These are phyloP conservation scores for Cyberlindnera sargentensis DNA, from an alignment of 805 yeast species.

Conservation along the genomic window DNA sequence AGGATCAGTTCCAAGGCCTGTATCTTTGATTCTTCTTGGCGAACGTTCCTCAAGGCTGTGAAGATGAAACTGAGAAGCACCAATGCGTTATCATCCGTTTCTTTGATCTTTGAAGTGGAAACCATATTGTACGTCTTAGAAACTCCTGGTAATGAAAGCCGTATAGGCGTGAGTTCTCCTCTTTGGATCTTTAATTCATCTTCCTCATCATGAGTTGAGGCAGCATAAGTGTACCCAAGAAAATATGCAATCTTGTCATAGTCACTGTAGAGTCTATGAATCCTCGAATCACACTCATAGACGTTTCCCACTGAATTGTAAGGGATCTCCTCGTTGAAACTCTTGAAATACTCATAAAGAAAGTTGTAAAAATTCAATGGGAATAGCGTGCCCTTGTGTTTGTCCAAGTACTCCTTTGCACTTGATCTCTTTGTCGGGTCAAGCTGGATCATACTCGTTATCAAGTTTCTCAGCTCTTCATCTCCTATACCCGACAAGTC, in stretches of 20 bases:
- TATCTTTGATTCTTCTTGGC: constrained; percentile 50
- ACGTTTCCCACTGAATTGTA: constrained; percentile 23
- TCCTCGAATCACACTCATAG: constrained; percentile 45
- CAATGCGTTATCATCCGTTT: constrained; percentile 42
- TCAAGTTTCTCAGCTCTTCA: constrained; percentile 42
- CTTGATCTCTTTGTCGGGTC: constrained; percentile 55
- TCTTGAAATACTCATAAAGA: constrained; percentile 58
- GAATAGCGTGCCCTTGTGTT: constrained; percentile 46
- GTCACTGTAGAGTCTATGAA: constrained; percentile 52
- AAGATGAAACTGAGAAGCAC: constrained; percentile 52
- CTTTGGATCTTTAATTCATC: constrained; percentile 5
- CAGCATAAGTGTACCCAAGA: constrained; percentile 28
- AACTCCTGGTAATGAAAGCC: constrained; percentile 47
- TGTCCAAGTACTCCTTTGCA: constrained; percentile 45
- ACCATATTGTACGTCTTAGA: constrained; percentile 37
- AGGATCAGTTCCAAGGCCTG: constrained; percentile 72
- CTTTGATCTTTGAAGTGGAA: constrained; percentile 25
- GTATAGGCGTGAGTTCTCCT: constrained; percentile 27
- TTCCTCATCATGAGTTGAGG: neutral
- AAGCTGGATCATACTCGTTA: constrained; percentile 54
- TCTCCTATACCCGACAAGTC: constrained; percentile 52
- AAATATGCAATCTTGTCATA: constrained; percentile 43
- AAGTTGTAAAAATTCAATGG: constrained; percentile 66
- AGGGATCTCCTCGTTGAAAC: constrained; percentile 24
- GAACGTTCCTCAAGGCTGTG: constrained; percentile 54